Evolutionary conservation across 108 stramenopile species (phyloP), one percentile per base, ranked within the genome.

Genomic region (Cyclostephanos tholiformis): DNA sequence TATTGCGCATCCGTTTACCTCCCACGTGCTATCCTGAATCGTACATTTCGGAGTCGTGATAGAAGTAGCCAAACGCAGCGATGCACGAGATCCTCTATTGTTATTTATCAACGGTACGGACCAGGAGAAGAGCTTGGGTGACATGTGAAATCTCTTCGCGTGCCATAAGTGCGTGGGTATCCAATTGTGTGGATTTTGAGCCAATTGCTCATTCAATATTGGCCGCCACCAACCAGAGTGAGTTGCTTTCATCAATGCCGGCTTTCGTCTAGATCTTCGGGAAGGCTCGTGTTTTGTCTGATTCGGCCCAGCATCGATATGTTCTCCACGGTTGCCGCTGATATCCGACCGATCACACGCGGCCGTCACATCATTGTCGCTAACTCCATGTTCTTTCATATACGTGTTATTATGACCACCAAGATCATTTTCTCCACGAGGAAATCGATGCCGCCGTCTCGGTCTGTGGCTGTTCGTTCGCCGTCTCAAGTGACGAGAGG

Each of bases 151-250:
- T 46, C 93, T 85, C 76, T 95, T 92, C 36, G 88, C 83, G 65
- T 95, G 91, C 93, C 93, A 95, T 7, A 88, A 48, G 49, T 95
- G 93, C 27, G 91, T 92, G 22, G 82, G 61, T 61, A 92, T 88
- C 93, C 93, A 95, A 22, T 71, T 66, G 46, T 65, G 70, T 41
- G 35, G 22, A 43, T 61, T 4, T 25, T 23, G 10, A 58, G 11
- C 19, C 38, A 10, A 14, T 51, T 25, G 32, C 62, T 53, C 22
- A 25, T 32, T 50, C 19, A 43, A 29, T 51, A 58, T 66, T 55
- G 56, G 32, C 8, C 70, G 6, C 66, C 79, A 84, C 75, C 66
- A 81, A 39, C 17, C 36, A 39, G 71, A 77, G 59, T 83, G 73
- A 10, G 52, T 20, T 35, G 43, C n/a, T 59, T 60, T 66, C 38